These are phyloP conservation scores for Fomitopsis betulina DNA, from an alignment of 1,284 basidiomycete genomes.

Conservation along the genomic window DNA sequence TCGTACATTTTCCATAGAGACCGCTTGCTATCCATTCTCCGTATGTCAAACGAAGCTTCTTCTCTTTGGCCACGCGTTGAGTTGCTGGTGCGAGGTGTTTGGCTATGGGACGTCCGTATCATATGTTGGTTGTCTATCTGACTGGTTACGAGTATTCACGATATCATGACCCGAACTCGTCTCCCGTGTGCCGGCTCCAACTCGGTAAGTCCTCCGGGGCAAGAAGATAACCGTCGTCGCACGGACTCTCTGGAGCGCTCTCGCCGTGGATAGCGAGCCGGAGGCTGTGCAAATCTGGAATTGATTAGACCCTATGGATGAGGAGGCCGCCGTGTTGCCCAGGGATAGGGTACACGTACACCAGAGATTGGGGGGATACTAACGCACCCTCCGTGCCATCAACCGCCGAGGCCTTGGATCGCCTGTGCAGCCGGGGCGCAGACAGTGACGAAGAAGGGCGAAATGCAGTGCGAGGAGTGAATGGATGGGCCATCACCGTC, in stretches of 20 bases:
- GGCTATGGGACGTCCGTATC: background rate
- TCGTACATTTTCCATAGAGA: background rate
- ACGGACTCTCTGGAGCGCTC: no score
- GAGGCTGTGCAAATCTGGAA: no score
- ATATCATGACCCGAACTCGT: background rate
- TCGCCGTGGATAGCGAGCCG: no score
- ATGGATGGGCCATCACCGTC: background rate
- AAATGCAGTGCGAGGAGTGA: background rate
- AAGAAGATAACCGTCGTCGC: no score
- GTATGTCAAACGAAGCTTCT: background rate
- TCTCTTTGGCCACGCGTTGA: background rate
- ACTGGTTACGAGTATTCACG: constrained; percentile 1
- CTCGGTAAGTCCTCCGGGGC: no score
- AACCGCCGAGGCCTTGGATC: no score
- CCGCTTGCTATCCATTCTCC: background rate
- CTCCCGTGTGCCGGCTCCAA: background rate
- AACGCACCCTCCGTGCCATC: no score
- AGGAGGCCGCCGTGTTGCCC: background rate
- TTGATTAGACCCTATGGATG: background rate
- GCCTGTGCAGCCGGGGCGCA: no score
- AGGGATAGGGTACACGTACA: background rate
- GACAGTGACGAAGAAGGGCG: background rate
- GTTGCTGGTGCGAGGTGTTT: background rate
- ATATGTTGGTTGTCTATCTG: constrained; percentile 2
- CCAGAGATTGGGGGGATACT: no score